phyloP scores from a whole-genome alignment of 371 early-diverging fungal genomes.

The Rhizopus delemar region DNA sequence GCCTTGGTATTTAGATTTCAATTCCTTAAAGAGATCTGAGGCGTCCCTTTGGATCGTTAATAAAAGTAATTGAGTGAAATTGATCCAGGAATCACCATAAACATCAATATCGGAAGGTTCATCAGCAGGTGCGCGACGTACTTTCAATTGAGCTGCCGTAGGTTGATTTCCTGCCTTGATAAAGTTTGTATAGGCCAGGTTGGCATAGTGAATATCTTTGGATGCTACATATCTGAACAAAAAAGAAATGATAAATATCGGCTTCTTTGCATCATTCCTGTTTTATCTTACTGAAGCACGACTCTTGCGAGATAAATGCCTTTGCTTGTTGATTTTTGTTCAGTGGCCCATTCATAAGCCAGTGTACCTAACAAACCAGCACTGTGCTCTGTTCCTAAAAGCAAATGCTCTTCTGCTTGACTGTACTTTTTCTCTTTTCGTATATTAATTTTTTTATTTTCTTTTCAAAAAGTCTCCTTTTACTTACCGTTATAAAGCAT shows the following conservation, averaged over 20 bases:
- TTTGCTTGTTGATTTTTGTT: conserved; percentile 50
- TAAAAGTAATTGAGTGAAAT: conserved; percentile 71
- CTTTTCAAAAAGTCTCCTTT: background rate
- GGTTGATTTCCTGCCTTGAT: conserved; percentile 35
- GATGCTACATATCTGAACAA: conserved; percentile 55
- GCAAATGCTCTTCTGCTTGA: conserved; percentile 74
- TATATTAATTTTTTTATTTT: background rate
- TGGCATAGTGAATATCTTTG: conserved; percentile 75
- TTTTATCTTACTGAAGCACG: conserved; percentile 68
- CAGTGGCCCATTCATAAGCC: conserved; percentile 73
- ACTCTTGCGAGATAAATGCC: conserved; percentile 81
- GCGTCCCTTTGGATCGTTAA: conserved; percentile 71
- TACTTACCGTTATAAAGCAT: conserved; percentile 62
- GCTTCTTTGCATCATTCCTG: background rate
- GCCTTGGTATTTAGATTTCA: conserved; percentile 57
- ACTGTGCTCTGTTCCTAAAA: conserved; percentile 79
- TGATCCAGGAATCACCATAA: conserved; percentile 66
- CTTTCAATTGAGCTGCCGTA: conserved; percentile 31
- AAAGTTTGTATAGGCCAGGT: conserved; percentile 64
- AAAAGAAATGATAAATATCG: background rate
- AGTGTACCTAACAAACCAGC: conserved; percentile 72
- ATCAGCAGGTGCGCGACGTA: conserved; percentile 42
- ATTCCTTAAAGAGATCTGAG: conserved; percentile 56
- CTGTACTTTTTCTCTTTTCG: conserved; percentile 55
- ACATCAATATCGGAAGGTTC: conserved; percentile 38